Evolutionary conservation across 352 stramenopile species (phyloP), one percentile per base, ranked within the genome.

Genomic region (Phytophthora vignae): DNA sequence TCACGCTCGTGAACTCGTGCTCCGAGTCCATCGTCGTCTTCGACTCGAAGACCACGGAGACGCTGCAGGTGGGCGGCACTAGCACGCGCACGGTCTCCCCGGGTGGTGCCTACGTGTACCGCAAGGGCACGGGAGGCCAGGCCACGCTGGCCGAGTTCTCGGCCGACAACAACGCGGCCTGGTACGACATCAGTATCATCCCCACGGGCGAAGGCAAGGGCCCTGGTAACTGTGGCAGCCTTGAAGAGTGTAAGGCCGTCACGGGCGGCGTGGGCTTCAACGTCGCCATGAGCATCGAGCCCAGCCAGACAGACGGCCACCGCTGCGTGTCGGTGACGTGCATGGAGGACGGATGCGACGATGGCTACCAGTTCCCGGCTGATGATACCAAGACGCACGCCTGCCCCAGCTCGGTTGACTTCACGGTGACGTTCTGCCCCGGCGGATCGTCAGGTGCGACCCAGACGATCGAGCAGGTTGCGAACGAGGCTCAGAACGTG

Each of bases 101-200:
- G 6, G 67, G 81, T 52, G 74, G 67, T 0, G 75, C 79, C 19
- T 72, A 82, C 69, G 69, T 83, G 22, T 92, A 82, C 73, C 84
- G 84, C 72, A 77, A 85, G 75, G 71, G 70, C 55, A 79, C 55
- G 6, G 74, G 67, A 27, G 73, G 69, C 9, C 84, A 92, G 53
- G 84, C 84, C 0, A 92, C 84, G 1, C 56, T 92, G 48, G 84
- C 84, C 33, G 86, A 93, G 67, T 94, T 94, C 56, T 92, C 86
- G 17, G 78, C 72, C 3, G 82, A 88, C 53, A 77, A 74, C 46
- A 78, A 76, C 33, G 73, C 66, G 38, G 71, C 77, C 15, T 94
- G 87, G 84, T 94, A 82, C 71, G 87, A 92, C 57, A 92, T 94
- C 74, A 91, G 81, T 48, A 94, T 90, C 65, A 92, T 94, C 75